phyloP scores from a whole-genome alignment of 2,329 filamentous ascomycete species.

The Calonectria pteridis region DNA sequence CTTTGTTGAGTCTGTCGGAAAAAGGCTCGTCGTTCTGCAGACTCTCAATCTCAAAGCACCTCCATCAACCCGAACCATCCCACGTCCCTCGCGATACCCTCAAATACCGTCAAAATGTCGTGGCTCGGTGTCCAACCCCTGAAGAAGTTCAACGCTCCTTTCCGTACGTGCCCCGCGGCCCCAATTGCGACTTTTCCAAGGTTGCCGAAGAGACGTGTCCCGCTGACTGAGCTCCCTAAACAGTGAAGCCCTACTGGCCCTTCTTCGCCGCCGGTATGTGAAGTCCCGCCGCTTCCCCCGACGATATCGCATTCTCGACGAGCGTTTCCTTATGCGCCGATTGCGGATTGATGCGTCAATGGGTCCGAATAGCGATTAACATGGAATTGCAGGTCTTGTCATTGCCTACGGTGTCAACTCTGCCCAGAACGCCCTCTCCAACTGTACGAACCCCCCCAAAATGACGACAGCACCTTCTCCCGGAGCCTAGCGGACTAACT shows the following conservation, averaged over 20 bases:
- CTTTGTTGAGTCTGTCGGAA: conserved; percentile 48
- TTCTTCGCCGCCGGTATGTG: conserved; percentile 95
- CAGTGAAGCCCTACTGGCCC: conserved; percentile 91
- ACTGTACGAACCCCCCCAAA: conserved; percentile 67
- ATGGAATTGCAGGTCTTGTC: conserved; percentile 72
- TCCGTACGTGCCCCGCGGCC: conserved; percentile 71
- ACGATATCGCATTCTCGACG: conserved; percentile 27
- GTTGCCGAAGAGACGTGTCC: conserved; percentile 36
- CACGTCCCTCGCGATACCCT: conserved; percentile 51
- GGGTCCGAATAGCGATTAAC: conserved; percentile 43
- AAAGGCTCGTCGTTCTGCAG: conserved; percentile 55
- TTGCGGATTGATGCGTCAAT: conserved; percentile 38
- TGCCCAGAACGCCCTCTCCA: conserved; percentile 80
- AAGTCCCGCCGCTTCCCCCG: conserved; percentile 34
- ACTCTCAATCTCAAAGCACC: conserved; percentile 50
- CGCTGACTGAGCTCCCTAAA: conserved; percentile 47
- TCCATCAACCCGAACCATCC: conserved; percentile 51
- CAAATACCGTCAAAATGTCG: conserved; percentile 73
- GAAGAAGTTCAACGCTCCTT: conserved; percentile 85
- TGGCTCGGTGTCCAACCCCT: conserved; percentile 74
- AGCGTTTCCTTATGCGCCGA: conserved; percentile 19
- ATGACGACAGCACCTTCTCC: not conserved
- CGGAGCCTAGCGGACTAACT: conserved; percentile 38
- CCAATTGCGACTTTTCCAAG: conserved; percentile 49
- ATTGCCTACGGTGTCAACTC: conserved; percentile 94